Evolutionary conservation across 176 grass and related monocot genomes (phyloP), one percentile per base, ranked within the genome.

Genomic region (Guadua angustifolia): DNA sequence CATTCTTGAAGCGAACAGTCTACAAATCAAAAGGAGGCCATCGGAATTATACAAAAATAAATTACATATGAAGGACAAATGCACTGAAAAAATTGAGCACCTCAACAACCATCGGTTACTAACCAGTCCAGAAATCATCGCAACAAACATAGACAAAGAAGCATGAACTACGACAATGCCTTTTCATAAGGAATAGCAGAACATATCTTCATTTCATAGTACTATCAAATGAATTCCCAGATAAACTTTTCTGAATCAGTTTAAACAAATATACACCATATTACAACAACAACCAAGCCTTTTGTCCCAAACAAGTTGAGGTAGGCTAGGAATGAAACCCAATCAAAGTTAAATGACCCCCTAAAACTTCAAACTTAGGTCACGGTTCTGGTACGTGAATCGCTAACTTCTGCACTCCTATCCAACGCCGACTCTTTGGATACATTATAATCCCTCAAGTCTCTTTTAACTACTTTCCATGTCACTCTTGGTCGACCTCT

Each of bases 1-100:
- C 97, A 86, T 93, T 99, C 87, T 95, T 99, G 66, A 99, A 99
- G 11, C 91, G 87, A 91, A 99, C 93, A 36, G 97, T 95, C 96
- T 99, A 58, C 36, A 90, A 22, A 84, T 66, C 4, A 45, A 77
- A 86, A 71, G 50, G 74, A 76, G 79, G 1, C 36, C 39, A 75
- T 58, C 21, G 46, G 15, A 65, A 83, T 6, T 45, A 52, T 4
- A 67, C 17, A 83, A 63, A 63, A 64, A 58, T 12, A 75, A 83
- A 60, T 16, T 3, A 62, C 11, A 74, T 45, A 80, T 15, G 8
- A 57, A 76, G 33, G 11, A 21, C 71, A 67, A 21, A 26, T 4
- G 12, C 36, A n/a, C 6, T 47, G 15, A 32, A 74, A 49, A 38
- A 2, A 18, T 69, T 62, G 35, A 71, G 2, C 42, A 32, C n/a